Conservation (phyloP, 108 stramenopile species). For the Skeletonema marinoi region DNA sequence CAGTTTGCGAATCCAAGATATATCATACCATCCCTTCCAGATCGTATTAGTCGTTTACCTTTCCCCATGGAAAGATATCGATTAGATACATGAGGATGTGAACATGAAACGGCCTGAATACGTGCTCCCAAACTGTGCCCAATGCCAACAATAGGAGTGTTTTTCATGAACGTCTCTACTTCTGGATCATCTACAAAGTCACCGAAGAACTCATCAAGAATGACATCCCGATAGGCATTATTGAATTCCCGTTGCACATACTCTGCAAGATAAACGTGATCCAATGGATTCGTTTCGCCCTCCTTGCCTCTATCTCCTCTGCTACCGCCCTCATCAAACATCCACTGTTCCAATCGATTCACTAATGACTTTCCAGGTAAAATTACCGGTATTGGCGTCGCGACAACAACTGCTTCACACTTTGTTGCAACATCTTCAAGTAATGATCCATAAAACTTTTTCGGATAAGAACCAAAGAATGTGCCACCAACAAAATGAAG, state of each 20-base stretch:
- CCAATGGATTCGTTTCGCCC: constrained; percentile 55
- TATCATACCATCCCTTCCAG: constrained; percentile 45
- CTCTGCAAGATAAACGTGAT: constrained; percentile 62
- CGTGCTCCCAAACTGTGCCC: constrained; percentile 84
- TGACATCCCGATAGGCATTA: constrained; percentile 61
- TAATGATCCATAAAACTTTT: constrained; percentile 65
- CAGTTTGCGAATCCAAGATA: constrained; percentile 53
- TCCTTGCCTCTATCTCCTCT: constrained; percentile 2
- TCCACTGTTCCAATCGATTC: constrained; percentile 31
- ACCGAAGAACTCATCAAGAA: constrained; percentile 78
- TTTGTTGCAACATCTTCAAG: constrained; percentile 63
- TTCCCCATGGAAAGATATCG: constrained; percentile 44
- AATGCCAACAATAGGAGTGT: constrained; percentile 67
- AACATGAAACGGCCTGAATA: constrained; percentile 63
- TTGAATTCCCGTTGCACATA: constrained; percentile 60
- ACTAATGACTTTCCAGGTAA: constrained; percentile 40
- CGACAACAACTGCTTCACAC: constrained; percentile 68
- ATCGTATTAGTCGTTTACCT: constrained; percentile 37
- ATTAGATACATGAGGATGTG: constrained; percentile 25
- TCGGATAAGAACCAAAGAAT: constrained; percentile 75
- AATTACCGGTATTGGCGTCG: constrained; percentile 74
- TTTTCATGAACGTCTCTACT: constrained; percentile 40
- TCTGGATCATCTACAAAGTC: constrained; percentile 33
- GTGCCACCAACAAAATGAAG: constrained; percentile 88
- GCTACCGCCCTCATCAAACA: constrained; percentile 24